Evolutionary conservation across 306 rosid species (phyloP).

Genomic region (Hippophae gyantsensis): DNA sequence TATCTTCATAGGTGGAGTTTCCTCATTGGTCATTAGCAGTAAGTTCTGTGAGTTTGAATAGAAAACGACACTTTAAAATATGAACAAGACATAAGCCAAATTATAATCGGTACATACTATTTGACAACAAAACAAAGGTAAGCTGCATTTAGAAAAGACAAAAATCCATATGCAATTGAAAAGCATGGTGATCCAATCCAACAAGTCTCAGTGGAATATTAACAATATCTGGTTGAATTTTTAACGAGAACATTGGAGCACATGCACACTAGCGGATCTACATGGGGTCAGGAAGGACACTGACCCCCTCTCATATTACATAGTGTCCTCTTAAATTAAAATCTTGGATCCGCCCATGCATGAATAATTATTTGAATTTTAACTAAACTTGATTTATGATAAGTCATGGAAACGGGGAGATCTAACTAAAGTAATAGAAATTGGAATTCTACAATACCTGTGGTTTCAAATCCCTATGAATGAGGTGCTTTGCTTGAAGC

Average conservation of each 20-base stretch:
- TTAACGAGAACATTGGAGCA: not conserved
- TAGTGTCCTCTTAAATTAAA: too few species aligned
- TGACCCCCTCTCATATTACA: too few species aligned
- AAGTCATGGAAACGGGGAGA: conserved; percentile 1
- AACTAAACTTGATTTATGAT: not conserved
- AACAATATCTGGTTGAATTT: conserved; percentile 6
- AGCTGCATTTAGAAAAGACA: not conserved
- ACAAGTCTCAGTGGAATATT: conserved; percentile 4
- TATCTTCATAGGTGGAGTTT: conserved; percentile 57
- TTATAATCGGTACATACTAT: not conserved
- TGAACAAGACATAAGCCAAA: too few species aligned
- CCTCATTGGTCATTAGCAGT: conserved; percentile 46
- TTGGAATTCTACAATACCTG: conserved; percentile 43
- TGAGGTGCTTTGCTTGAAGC: conserved; percentile 83
- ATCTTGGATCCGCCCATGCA: not conserved
- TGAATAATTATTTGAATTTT: not conserved
- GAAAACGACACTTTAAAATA: not conserved
- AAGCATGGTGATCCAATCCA: not conserved
- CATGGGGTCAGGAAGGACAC: too few species aligned
- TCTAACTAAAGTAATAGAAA: conserved; percentile 3
- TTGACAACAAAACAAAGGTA: conserved; percentile 1
- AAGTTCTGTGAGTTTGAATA: conserved; percentile 62
- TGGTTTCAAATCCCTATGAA: conserved; percentile 94
- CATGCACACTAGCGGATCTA: too few species aligned
- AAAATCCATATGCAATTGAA: not conserved